Evolutionary conservation across 192 early-diverging fungal genomes (phyloP).

Genomic region (Cetraspora pellucida): DNA sequence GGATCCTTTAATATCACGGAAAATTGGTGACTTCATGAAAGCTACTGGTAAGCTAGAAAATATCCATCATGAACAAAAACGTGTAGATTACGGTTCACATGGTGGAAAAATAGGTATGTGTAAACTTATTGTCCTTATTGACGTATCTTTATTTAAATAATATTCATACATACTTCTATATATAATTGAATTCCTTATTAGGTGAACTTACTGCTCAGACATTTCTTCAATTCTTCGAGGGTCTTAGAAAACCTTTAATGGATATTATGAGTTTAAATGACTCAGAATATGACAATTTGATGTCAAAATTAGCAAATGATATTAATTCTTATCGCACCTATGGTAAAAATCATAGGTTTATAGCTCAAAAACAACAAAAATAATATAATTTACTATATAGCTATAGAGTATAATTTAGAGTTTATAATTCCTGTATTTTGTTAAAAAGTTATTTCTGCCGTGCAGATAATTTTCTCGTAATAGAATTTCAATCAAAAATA

Average conservation of each 20-base stretch:
- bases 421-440: too few species aligned
- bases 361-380: background rate
- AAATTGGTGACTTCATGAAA: background rate
- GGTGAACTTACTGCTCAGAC: background rate
- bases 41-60: background rate
- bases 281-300: background rate
- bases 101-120: background rate
- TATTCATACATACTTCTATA: too few species aligned
- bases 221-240: background rate
- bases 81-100: background rate
- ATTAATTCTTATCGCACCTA: background rate
- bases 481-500: too few species aligned
- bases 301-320: background rate
- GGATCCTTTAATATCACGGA: background rate
- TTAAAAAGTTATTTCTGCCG: too few species aligned
- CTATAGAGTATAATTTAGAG: too few species aligned
- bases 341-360: background rate
- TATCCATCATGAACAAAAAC: background rate
- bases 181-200: background rate
- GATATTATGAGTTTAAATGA: constrained; percentile 2
- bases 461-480: too few species aligned
- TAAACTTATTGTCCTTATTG: too few species aligned
- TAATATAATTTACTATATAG: too few species aligned
- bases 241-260: background rate
- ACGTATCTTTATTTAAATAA: too few species aligned